These are phyloP conservation scores for Coleophoma eucalyptorum DNA, from an alignment of 2,329 filamentous ascomycete genomes.

Conservation along the genomic window DNA sequence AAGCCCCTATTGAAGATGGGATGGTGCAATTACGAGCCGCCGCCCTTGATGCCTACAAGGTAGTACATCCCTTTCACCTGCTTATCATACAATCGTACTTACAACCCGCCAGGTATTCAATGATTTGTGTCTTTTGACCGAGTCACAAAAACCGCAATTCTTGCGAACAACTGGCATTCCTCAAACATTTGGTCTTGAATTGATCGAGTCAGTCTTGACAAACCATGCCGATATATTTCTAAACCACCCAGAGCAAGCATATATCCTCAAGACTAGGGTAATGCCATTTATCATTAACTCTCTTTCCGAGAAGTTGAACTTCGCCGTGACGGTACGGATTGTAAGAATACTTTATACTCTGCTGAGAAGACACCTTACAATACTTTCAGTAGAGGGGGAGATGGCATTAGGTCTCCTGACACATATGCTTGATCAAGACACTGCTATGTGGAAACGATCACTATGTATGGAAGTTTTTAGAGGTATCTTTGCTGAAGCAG, in stretches of 20 bases:
- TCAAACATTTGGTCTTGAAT: constrained; percentile 80
- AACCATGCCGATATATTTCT: constrained; percentile 82
- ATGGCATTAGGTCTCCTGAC: constrained; percentile 79
- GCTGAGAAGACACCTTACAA: constrained; percentile 71
- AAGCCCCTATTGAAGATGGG: constrained; percentile 64
- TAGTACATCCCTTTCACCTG: constrained; percentile 28
- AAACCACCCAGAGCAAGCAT: constrained; percentile 73
- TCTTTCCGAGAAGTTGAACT: constrained; percentile 73
- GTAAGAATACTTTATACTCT: constrained; percentile 81
- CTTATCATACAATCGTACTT: not conserved
- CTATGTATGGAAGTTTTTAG: constrained; percentile 90
- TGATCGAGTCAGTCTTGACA: constrained; percentile 85
- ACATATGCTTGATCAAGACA: constrained; percentile 84
- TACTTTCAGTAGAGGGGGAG: constrained; percentile 75
- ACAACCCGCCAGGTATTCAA: constrained; percentile 63
- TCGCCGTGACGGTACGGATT: constrained; percentile 77
- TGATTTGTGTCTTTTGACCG: constrained; percentile 83
- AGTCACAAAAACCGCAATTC: constrained; percentile 79
- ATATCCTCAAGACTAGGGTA: constrained; percentile 71
- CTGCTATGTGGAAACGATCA: constrained; percentile 78
- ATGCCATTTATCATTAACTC: constrained; percentile 80
- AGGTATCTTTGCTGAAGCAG: constrained; percentile 78
- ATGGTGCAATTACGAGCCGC: constrained; percentile 66
- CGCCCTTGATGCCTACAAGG: constrained; percentile 80
- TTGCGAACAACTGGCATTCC: constrained; percentile 75